Conservation (phyloP, 352 stramenopile genomes). For the Phytophthora chlamydospora region DNA sequence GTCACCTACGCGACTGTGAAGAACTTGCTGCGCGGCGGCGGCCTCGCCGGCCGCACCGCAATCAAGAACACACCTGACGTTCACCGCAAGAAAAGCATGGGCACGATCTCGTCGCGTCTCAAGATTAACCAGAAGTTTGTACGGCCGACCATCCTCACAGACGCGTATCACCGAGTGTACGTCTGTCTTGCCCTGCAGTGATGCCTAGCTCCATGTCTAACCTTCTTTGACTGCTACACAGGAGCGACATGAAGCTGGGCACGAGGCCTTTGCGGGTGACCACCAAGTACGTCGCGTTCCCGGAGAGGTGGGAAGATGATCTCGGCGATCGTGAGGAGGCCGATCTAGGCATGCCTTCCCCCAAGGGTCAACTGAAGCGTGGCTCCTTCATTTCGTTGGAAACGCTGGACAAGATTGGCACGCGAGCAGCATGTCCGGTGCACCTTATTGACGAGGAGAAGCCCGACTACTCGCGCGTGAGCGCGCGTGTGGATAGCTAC, state of each 20-base stretch:
- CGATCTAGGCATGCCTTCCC: conserved; percentile 59
- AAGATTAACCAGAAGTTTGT: conserved; percentile 74
- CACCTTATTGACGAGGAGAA: conserved; percentile 65
- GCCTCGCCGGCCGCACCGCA: conserved; percentile 41
- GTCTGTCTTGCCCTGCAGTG: conserved; percentile 12
- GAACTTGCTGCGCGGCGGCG: conserved; percentile 62
- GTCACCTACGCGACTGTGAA: conserved; percentile 68
- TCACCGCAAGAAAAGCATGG: conserved; percentile 59
- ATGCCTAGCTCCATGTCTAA: not conserved
- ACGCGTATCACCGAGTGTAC: conserved; percentile 75
- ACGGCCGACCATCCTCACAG: conserved; percentile 64
- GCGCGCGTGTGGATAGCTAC: conserved; percentile 62
- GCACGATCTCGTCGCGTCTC: conserved; percentile 66
- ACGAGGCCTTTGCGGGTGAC: conserved; percentile 52
- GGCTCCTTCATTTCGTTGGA: conserved; percentile 68
- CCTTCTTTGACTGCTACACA: conserved; percentile 12
- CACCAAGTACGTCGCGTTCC: conserved; percentile 61
- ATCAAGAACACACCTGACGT: conserved; percentile 36
- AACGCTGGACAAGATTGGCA: conserved; percentile 80
- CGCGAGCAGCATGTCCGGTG: conserved; percentile 68
- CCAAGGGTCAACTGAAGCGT: conserved; percentile 53
- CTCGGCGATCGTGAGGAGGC: conserved; percentile 37
- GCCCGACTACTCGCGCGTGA: conserved; percentile 61
- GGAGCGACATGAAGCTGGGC: conserved; percentile 77
- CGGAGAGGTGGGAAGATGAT: conserved; percentile 34